Percentiles rank a stretch among this genome's conserved stretches.
phyloP scores from a whole-genome alignment of 75 land plant genomes.

The Selaginella moellendorffii region DNA sequence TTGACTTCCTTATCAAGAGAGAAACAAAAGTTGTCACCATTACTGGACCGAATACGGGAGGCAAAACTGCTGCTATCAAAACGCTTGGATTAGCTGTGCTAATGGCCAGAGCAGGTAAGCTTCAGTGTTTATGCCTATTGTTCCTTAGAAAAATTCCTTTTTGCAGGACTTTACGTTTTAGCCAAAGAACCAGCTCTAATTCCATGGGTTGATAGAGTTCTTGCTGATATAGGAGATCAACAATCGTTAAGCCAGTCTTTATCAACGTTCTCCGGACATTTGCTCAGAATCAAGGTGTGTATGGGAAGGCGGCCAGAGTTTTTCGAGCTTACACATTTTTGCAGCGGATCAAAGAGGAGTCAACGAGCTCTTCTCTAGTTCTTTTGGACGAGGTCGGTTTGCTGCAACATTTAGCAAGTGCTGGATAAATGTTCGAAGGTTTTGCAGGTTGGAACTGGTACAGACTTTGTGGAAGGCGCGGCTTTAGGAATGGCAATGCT shows the following conservation, averaged over 20 bases:
- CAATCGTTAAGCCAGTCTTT: conserved; percentile 78
- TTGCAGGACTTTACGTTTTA: conserved; percentile 76
- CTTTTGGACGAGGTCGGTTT: conserved; percentile 65
- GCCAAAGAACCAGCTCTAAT: conserved; percentile 56
- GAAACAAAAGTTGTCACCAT: conserved; percentile 54
- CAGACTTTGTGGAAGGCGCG: conserved; percentile 92
- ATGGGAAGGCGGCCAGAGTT: not conserved
- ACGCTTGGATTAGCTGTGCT: conserved; percentile 76
- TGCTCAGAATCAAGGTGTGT: conserved; percentile 60
- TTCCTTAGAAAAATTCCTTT: not conserved
- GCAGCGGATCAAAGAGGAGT: conserved; percentile 45
- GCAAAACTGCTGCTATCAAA: conserved; percentile 84
- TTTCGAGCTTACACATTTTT: conserved; percentile 8
- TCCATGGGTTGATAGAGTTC: conserved; percentile 80
- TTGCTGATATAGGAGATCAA: conserved; percentile 95
- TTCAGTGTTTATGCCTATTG: not conserved
- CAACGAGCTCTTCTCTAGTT: conserved; percentile 62
- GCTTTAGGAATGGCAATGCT: conserved; percentile 90
- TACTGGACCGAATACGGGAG: conserved; percentile 94
- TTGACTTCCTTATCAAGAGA: conserved; percentile 38
- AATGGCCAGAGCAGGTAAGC: conserved; percentile 85
- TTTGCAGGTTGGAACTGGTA: conserved; percentile 83
- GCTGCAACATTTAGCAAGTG: not conserved
- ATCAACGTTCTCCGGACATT: conserved; percentile 95
- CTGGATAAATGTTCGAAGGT: no score